Base-by-base conservation (phyloP, 2,329 filamentous ascomycete species). In the Fusarium sp. region DNA sequence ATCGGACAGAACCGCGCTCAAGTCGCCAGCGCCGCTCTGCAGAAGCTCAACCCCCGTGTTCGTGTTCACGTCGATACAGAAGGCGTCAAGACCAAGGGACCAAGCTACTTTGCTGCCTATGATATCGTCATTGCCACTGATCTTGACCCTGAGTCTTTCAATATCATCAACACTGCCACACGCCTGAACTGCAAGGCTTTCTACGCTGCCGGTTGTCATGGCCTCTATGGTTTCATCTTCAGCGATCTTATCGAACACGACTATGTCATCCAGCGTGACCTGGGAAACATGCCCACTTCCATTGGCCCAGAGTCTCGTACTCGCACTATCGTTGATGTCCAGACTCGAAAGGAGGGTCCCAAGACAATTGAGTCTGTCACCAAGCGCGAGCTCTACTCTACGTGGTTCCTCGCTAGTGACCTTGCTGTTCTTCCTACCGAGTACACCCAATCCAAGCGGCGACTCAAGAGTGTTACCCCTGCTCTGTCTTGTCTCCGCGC, bases 141-240 rank as follows among this genome's bases (percentile, higher is more conserved):
- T 80, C 89, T 97, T 30, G 90, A 93, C 78, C 91, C 96, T 49
- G 86, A 89, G 64, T 90, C 91, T 1, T 89, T 97, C 71, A 90
- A 91, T 73, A 88, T 90, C 66, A 93, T 98, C 84, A 98, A 98
- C 83, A 94, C 94, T 28, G 92, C 93, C 33, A 95, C 95, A 44
- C 92, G 96, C 52, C 85, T 97, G 42, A 91, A 92, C 69, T 88
- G 90, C 71, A 90, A 91, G 53, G 91, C 95, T 16, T 98, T 98
- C 82, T 99, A 99, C 83, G 94, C 94, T 15, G 93, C 95, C 40
- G 92, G 91, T 57, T 90, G 93, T 6, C 94, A 98, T 80, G 96
- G 96, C 54, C 89, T 97, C 80, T 98, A 97, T 81, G 96, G 96
- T 63, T 99, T 94, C 84, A 93, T 97, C 74, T 99, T 99, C 81